These are phyloP conservation scores for Macrophomina pseudophaseolina DNA, from an alignment of 2,329 filamentous ascomycete species.

Conservation along the genomic window DNA sequence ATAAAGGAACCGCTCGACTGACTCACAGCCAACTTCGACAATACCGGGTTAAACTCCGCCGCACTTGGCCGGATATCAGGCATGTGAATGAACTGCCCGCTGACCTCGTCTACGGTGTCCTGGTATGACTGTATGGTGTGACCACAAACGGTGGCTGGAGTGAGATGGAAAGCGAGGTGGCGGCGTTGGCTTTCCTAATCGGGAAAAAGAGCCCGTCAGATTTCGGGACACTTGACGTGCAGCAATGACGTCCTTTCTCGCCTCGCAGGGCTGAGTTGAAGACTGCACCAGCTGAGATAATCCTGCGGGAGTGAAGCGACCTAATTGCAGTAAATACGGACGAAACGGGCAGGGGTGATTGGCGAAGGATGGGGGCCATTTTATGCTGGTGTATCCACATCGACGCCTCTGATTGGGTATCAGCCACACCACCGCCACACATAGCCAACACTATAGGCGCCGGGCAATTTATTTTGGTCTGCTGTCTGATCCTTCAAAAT, in stretches of 20 bases:
- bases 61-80: not conserved
- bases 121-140: constrained; percentile 5
- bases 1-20: not conserved
- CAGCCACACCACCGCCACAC: constrained; percentile 6
- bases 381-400: not conserved
- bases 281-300: constrained; percentile 6
- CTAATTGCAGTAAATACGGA: constrained; percentile 10
- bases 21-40: not conserved
- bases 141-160: constrained; percentile 3
- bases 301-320: not conserved
- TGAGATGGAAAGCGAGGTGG: constrained; percentile 1
- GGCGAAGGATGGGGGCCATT: constrained; percentile 5
- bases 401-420: not conserved
- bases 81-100: not conserved
- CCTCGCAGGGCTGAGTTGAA: not conserved
- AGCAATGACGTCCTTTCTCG: not conserved
- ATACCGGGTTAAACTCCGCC: not conserved
- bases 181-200: not conserved
- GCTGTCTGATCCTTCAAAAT: constrained; percentile 1
- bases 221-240: not conserved
- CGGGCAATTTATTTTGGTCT: constrained; percentile 1
- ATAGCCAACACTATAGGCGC: constrained; percentile 8
- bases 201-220: constrained; percentile 1
- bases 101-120: not conserved
- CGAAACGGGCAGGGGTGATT: not conserved